A percentile compares a stretch with the other conserved stretches of the same genome.
These are phyloP conservation scores for Nyctanthes arbortristis DNA, from an alignment of 257 asterid species.

Conservation along the genomic window DNA sequence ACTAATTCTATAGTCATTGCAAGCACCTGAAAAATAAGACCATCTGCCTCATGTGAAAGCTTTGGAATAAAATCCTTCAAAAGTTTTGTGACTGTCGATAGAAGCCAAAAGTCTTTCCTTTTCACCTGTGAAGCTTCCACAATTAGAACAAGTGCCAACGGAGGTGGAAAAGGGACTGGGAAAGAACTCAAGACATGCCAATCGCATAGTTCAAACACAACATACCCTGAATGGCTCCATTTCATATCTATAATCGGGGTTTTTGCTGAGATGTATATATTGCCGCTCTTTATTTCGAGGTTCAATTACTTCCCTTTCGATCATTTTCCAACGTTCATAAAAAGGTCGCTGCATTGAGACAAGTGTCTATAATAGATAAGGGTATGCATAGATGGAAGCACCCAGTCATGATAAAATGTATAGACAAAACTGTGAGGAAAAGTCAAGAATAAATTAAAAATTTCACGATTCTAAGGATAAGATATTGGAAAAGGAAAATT, in stretches of 20 bases:
- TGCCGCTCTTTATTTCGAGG: conserved; percentile 82
- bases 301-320: conserved; percentile 89
- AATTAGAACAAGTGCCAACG: conserved; percentile 29
- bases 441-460: background rate
- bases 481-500: background rate
- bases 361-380: conserved; percentile 13
- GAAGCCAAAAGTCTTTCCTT: conserved; percentile 96
- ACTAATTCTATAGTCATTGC: background rate
- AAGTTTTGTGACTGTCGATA: conserved; percentile 85
- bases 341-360: conserved; percentile 75
- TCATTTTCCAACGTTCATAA: conserved; percentile 94
- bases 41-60: conserved; percentile 98
- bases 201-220: conserved; percentile 20
- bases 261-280: conserved; percentile 58
- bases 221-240: conserved; percentile 94
- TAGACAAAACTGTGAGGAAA: background rate
- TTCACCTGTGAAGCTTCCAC: conserved; percentile 64
- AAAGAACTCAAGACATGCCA: conserved; percentile 22
- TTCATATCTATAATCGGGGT: conserved; percentile 80
- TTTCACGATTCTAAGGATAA: conserved; percentile 12
- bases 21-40: conserved; percentile 94
- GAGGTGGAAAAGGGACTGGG: background rate
- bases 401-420: background rate
- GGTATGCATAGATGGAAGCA: conserved; percentile 2
- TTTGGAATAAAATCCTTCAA: conserved; percentile 83